Percentiles rank a stretch among this genome's conserved stretches.
Conservation (phyloP, 116 monocot species). For the Phalaenopsis hybrid region DNA sequence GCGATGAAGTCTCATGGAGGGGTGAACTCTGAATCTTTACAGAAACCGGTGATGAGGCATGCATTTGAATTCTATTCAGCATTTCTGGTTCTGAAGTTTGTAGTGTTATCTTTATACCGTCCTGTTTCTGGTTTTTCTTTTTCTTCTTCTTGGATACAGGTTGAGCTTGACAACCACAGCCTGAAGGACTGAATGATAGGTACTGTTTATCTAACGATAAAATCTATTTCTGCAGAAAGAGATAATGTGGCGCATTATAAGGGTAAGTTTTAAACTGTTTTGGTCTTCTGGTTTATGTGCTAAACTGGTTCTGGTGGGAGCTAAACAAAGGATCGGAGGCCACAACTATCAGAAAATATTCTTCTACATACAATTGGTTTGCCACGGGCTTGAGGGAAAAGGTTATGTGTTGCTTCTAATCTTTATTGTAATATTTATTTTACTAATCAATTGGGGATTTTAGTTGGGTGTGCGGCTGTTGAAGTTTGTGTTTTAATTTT, state of each 20-base stretch:
- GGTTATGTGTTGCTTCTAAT: not conserved
- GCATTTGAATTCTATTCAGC: slow-evolving; percentile 11
- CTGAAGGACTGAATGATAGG: slow-evolving; percentile 2
- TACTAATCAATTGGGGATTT: not conserved
- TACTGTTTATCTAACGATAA: not conserved
- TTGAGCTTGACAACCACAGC: slow-evolving; percentile 40
- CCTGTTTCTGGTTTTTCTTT: slow-evolving; percentile 19
- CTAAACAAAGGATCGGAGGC: not conserved
- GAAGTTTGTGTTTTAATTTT: not conserved
- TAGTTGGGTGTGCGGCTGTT: not conserved
- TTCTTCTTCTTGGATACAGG: slow-evolving; percentile 20
- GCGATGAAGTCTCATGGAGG: slow-evolving; percentile 23
- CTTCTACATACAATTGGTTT: not conserved
- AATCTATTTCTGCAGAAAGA: not conserved
- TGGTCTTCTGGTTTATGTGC: not conserved
- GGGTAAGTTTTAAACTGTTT: slow-evolving; percentile 6
- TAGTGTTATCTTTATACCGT: slow-evolving; percentile 39
- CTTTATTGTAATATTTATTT: not conserved
- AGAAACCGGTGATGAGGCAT: slow-evolving; percentile 39
- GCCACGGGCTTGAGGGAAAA: not conserved
- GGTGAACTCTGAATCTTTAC: slow-evolving; percentile 24
- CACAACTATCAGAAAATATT: not conserved
- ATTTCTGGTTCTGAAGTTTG: not conserved
- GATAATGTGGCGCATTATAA: not conserved
- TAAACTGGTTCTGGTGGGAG: not conserved